A percentile compares a stretch with the other conserved stretches of the same genome.
Evolutionary conservation across 768 basidiomycete species (phyloP).

Genomic region (Mycena maculata): DNA sequence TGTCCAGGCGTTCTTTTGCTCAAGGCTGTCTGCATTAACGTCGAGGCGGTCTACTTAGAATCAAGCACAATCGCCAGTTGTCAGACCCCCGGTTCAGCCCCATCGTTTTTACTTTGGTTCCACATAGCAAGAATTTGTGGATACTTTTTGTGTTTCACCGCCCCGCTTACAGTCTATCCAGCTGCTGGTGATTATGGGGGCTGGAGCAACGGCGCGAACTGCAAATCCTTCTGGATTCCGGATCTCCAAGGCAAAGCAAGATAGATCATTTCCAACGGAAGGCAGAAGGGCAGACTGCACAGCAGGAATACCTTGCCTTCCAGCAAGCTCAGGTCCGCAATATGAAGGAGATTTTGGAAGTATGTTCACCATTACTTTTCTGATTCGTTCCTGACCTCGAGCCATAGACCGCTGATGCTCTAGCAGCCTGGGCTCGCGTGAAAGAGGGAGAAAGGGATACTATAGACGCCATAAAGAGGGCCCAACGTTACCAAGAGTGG

Average conservation of each 20-base stretch:
- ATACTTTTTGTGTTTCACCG: not conserved
- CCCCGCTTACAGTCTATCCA: not conserved
- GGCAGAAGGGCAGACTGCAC: not conserved
- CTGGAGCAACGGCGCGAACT: not conserved
- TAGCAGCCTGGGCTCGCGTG: not conserved
- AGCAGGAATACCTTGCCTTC: not conserved
- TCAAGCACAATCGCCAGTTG: not conserved
- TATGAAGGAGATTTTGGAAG: not conserved
- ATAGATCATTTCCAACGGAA: not conserved
- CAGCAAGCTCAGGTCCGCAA: not conserved
- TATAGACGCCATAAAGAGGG: not conserved
- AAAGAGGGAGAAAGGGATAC: not conserved
- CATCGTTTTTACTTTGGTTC: not conserved
- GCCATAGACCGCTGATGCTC: not conserved
- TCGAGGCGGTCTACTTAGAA: conserved; percentile 3
- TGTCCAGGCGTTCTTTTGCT: not conserved
- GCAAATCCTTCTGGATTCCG: not conserved
- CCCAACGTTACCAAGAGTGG: conserved; percentile 2
- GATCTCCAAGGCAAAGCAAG: not conserved
- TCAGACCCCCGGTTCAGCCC: not conserved
- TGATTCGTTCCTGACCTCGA: not conserved
- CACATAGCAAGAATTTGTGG: not conserved
- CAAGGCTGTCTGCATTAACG: not conserved
- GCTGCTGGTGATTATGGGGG: conserved; percentile 3
- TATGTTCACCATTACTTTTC: not conserved